Base-by-base conservation (phyloP, 2,329 filamentous ascomycete species). In the Xenoacremonium recifei region DNA sequence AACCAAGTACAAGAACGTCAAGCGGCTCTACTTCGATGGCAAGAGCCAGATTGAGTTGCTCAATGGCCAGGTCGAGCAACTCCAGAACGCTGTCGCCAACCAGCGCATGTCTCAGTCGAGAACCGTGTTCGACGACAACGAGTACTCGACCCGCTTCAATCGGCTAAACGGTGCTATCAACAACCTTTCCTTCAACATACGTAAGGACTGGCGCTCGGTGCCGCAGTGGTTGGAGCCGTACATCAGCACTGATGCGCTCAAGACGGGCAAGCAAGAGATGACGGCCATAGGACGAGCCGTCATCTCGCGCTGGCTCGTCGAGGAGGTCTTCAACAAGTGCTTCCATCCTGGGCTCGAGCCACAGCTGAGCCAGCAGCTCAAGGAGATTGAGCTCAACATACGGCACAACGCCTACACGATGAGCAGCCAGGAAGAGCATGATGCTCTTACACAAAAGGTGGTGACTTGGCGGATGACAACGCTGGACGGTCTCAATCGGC, bases 71-170 rank as follows among this genome's bases (percentile, higher is more conserved):
- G 87, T 97, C 18, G 92, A 96, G 64, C 87, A 93, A 57, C 77
- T 99, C 15, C 93, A 99, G 64, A 97, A 99, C 64, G 93, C 90
- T n/a, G 80, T 99, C 39, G 93, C 93, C 44, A 93, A 96, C 65
- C 93, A 97, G 67, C 85, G 92, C 44, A 84, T 99, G 65, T 93
- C 93, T 3, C 87, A 95, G 62, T 97, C 92, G 17, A 87, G 91
- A 47, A 97, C 92, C 2, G 89, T 91, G 2, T 84, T 96, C 39
- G 93, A 99, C 62, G 93, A 99, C 62, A 95, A 82, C 65, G 92
- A 97, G 72, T 99, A 99, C 62, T 75, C 82, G 27, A 90, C 85
- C 16, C 81, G 92, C 17, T 97, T 97, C 68, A 89, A 85, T 61
- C 84, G 93, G 17, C 77, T 99, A 35, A 93, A 96, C 58, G 92